Evolutionary conservation across 768 basidiomycete genomes (phyloP).

Genomic region (Lactifluus rugatus): DNA sequence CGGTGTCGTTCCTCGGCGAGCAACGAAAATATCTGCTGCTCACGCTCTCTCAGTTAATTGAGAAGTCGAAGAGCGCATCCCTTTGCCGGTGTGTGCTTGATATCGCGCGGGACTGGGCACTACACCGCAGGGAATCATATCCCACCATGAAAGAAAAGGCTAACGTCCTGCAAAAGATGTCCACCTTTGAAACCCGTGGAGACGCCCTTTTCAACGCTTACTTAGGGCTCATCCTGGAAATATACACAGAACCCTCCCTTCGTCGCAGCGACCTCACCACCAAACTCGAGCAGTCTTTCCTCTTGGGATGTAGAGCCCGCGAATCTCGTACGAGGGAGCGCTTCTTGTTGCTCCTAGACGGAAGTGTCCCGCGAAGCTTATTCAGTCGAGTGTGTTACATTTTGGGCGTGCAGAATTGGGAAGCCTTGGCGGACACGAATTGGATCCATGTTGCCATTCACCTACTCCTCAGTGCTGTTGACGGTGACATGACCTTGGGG

Average conservation of each 20-base stretch:
- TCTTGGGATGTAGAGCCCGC: conserved; percentile 80
- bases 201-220: conserved; percentile 77
- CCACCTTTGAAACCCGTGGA: conserved; percentile 65
- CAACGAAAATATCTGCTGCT: conserved; percentile 74
- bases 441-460: conserved; percentile 92
- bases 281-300: conserved; percentile 85
- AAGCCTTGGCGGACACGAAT: conserved; percentile 80
- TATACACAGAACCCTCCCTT: conserved; percentile 80
- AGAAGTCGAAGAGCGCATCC: conserved; percentile 73
- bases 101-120: conserved; percentile 82
- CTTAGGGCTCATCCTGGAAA: conserved; percentile 83
- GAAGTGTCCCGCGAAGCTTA: conserved; percentile 77
- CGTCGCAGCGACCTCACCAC: conserved; percentile 91
- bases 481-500: conserved; percentile 34
- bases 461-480: conserved; percentile 71
- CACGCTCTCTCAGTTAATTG: conserved; percentile 70
- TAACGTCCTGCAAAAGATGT: conserved; percentile 80
- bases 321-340: conserved; percentile 69
- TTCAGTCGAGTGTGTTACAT: conserved; percentile 80
- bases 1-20: conserved; percentile 77
- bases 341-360: conserved; percentile 86
- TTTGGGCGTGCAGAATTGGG: conserved; percentile 92
- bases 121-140: conserved; percentile 73
- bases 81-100: conserved; percentile 83
- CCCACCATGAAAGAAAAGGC: conserved; percentile 97